Conservation (phyloP, 352 stramenopile genomes). For the Globisporangium yorkense region DNA sequence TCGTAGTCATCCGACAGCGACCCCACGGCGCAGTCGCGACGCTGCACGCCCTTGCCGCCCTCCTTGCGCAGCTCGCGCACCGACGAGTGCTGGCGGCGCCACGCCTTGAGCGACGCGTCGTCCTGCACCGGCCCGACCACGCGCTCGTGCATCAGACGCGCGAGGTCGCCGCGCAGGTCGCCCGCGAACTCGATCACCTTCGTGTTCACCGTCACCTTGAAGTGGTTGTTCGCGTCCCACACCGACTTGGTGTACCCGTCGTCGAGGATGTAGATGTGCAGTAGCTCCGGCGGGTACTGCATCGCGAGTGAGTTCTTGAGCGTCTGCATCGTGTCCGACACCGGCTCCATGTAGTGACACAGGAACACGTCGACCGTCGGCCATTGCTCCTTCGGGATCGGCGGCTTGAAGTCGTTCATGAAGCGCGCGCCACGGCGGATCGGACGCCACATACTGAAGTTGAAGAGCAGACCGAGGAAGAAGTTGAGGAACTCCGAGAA, state of each 20-base stretch:
- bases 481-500: conserved; percentile 87
- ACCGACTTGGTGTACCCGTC: conserved; percentile 89
- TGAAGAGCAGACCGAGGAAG: conserved; percentile 83
- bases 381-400: conserved; percentile 86
- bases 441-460: conserved; percentile 89
- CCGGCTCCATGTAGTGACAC: conserved; percentile 89
- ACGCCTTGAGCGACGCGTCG: conserved; percentile 72
- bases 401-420: conserved; percentile 89
- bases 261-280: conserved; percentile 86
- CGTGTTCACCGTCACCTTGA: conserved; percentile 88
- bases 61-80: conserved; percentile 82
- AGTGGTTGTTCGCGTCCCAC: conserved; percentile 88
- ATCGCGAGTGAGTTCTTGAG: conserved; percentile 84
- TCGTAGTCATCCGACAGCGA: conserved; percentile 88
- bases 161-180: conserved; percentile 77
- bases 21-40: conserved; percentile 80
- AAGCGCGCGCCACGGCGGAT: conserved; percentile 83
- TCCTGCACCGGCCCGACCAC: conserved; percentile 73
- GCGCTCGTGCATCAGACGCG: conserved; percentile 84
- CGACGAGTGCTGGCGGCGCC: conserved; percentile 83
- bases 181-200: conserved; percentile 85
- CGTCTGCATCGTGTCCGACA: conserved; percentile 76
- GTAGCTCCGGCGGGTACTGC: conserved; percentile 82
- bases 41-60: conserved; percentile 71
- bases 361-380: conserved; percentile 85